Conservation (phyloP, 1,284 basidiomycete species). For the Boletus albobrunnescens region DNA sequence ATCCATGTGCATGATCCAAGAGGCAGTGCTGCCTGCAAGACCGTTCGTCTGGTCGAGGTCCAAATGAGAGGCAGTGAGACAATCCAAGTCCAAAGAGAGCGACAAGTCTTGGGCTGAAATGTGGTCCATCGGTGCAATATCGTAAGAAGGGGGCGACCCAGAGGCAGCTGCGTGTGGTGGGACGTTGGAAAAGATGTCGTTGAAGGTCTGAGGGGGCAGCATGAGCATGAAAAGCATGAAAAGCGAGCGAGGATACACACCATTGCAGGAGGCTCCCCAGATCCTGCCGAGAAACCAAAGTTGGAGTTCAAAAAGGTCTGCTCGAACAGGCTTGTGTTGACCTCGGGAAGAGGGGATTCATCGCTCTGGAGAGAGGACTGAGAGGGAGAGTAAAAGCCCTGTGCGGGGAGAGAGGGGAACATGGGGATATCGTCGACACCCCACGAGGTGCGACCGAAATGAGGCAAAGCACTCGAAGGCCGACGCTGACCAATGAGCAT, state of each 20-base stretch:
- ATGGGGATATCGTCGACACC: conserved; percentile 25
- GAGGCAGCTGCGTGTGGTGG: conserved; percentile 21
- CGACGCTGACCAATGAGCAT: conserved; percentile 35
- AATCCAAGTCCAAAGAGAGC: conserved; percentile 8
- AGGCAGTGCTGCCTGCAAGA: conserved; percentile 3
- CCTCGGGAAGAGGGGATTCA: conserved; percentile 47
- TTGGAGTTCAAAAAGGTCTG: conserved; percentile 36
- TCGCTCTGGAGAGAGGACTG: conserved; percentile 38
- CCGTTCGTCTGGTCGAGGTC: conserved; percentile 11
- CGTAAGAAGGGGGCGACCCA: conserved; percentile 15
- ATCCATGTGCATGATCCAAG: conserved; percentile 11
- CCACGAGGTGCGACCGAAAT: conserved; percentile 24
- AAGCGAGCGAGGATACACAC: conserved; percentile 15
- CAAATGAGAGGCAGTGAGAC: conserved; percentile 1
- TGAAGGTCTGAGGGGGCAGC: conserved; percentile 17
- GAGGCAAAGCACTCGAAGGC: conserved; percentile 31
- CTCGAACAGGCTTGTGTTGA: conserved; percentile 50
- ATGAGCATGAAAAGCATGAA: neutral
- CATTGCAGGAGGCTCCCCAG: conserved; percentile 15
- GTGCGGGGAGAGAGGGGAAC: conserved; percentile 4
- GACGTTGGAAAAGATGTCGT: conserved; percentile 25
- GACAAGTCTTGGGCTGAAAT: conserved; percentile 18
- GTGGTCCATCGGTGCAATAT: conserved; percentile 32
- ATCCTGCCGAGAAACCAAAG: conserved; percentile 26
- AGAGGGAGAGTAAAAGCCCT: conserved; percentile 5